These are phyloP conservation scores for Epipyxis sp. DNA, from an alignment of 108 stramenopile species.

Conservation along the genomic window DNA sequence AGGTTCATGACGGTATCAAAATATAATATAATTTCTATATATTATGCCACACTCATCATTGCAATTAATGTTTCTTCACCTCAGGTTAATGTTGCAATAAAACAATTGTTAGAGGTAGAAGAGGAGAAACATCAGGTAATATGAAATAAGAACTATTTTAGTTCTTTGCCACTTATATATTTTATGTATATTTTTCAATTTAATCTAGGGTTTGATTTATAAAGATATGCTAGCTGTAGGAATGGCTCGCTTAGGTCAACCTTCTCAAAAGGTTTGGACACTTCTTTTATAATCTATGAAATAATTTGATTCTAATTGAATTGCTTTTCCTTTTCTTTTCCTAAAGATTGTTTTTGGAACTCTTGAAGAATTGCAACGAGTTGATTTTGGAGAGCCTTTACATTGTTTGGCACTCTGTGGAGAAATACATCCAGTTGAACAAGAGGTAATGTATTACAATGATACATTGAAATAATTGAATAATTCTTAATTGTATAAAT, in stretches of 20 bases:
- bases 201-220: constrained; percentile 52
- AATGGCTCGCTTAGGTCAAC: constrained; percentile 86
- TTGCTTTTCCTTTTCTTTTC: background rate
- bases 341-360: constrained; percentile 5
- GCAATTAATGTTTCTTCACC: background rate
- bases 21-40: background rate
- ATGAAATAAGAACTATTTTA: constrained; percentile 42
- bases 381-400: constrained; percentile 88
- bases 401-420: constrained; percentile 93
- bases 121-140: constrained; percentile 56
- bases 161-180: too few species aligned
- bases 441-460: constrained; percentile 57
- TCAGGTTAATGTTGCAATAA: constrained; percentile 58
- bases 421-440: constrained; percentile 83
- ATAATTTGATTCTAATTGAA: background rate
- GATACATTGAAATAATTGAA: background rate
- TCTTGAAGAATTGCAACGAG: constrained; percentile 65
- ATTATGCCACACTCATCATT: background rate
- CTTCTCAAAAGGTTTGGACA: constrained; percentile 55
- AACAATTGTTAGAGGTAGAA: constrained; percentile 87
- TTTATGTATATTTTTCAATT: too few species aligned
- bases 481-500: background rate
- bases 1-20: constrained; percentile 97
- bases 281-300: background rate
- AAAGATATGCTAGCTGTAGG: constrained; percentile 77